Percentiles rank a stretch among this genome's conserved stretches.
phyloP scores from a whole-genome alignment of 164 flowering plant genomes.

The Magnolia officinalis region DNA sequence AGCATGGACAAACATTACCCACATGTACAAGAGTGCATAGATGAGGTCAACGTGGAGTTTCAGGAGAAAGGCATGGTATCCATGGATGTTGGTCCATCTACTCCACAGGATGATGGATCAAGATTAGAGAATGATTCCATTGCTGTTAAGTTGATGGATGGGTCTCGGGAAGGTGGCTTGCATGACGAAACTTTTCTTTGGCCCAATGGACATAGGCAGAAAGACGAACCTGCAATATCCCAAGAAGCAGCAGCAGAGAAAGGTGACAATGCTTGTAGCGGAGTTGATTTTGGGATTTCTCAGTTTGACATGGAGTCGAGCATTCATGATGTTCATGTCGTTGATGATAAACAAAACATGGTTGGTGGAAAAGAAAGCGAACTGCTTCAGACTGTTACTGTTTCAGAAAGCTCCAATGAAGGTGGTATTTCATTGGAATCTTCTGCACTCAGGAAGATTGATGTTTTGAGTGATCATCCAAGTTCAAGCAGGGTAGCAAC shows the following conservation, averaged over 20 bases:
- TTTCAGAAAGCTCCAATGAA: constrained; percentile 13
- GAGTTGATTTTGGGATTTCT: constrained; percentile 10
- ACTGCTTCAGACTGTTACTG: constrained; percentile 5
- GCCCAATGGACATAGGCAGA: constrained; percentile 24
- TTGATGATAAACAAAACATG: constrained; percentile 32
- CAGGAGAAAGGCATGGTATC: constrained; percentile 45
- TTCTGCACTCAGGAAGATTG: constrained; percentile 17
- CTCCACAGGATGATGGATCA: constrained; percentile 15
- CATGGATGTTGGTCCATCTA: constrained; percentile 15
- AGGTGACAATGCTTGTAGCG: constrained; percentile 12
- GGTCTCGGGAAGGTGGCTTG: constrained; percentile 12
- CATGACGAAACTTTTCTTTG: constrained; percentile 19
- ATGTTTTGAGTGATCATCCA: constrained; percentile 15
- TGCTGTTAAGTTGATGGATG: constrained; percentile 3
- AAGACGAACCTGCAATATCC: constrained; percentile 6
- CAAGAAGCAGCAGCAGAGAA: constrained; percentile 9
- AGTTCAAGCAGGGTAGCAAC: constrained; percentile 16
- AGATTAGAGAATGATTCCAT: constrained; percentile 9
- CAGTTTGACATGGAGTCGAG: constrained; percentile 27
- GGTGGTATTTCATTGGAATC: constrained; percentile 17
- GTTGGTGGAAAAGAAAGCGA: constrained; percentile 16
- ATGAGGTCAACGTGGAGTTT: constrained; percentile 24
- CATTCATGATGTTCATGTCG: constrained; percentile 66
- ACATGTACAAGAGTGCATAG: constrained; percentile 3
- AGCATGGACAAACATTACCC: constrained; percentile 13